A percentile compares a stretch with the other conserved stretches of the same genome.
Conservation (phyloP, 2,329 filamentous ascomycete genomes). For the Coniochaeta ligniaria region DNA sequence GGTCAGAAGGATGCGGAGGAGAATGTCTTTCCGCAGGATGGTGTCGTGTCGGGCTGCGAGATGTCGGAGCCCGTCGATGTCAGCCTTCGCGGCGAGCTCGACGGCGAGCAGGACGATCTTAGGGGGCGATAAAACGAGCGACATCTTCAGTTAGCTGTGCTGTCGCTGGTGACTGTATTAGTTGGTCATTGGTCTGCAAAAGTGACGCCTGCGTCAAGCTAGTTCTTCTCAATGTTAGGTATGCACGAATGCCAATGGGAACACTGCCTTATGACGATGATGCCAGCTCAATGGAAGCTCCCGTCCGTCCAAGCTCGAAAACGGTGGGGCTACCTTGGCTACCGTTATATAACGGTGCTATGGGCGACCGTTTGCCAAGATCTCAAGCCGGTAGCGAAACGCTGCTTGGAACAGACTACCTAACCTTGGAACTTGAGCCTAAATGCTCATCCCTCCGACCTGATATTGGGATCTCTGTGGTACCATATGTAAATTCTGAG, state of each 20-base stretch:
- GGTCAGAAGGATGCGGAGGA: slow-evolving; percentile 68
- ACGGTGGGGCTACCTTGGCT: neutral
- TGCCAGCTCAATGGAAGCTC: neutral
- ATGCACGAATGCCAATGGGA: neutral
- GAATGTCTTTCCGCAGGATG: slow-evolving; percentile 54
- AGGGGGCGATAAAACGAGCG: slow-evolving; percentile 47
- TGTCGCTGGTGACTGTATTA: neutral
- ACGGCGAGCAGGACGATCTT: slow-evolving; percentile 69
- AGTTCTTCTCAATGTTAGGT: neutral
- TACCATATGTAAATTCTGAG: too few relatives aligned
- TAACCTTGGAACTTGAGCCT: too few relatives aligned
- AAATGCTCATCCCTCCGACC: too few relatives aligned
- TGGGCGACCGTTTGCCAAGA: too few relatives aligned
- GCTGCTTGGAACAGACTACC: too few relatives aligned
- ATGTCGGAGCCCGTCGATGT: slow-evolving; percentile 54
- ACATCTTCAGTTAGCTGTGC: neutral
- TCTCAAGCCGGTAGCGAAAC: too few relatives aligned
- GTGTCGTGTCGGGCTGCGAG: slow-evolving; percentile 50
- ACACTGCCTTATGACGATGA: neutral
- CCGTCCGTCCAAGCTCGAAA: neutral
- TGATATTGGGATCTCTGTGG: too few relatives aligned
- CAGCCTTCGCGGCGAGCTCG: slow-evolving; percentile 58
- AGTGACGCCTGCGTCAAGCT: neutral
- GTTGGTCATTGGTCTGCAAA: neutral
- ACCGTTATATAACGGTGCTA: too few relatives aligned